Evolutionary conservation across 176 grass and related monocot species (phyloP).

Genomic region (Rhynchospora pubera): DNA sequence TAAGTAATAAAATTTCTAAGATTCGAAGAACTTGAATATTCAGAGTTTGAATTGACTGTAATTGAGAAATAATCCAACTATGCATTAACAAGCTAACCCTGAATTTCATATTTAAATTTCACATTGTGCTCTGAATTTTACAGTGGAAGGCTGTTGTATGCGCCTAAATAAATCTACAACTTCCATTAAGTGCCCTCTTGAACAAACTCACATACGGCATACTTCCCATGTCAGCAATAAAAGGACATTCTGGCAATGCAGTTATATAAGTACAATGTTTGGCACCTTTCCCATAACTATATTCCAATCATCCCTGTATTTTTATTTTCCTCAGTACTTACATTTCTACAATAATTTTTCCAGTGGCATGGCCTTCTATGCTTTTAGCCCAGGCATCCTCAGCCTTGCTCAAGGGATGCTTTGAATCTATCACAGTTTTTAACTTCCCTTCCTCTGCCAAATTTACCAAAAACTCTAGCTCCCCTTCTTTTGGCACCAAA

Average conservation of each 20-base stretch:
- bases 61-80: too few species aligned
- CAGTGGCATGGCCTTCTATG: slow-evolving; percentile 59
- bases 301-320: background rate
- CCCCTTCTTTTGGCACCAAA: slow-evolving; percentile 39
- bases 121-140: too few species aligned
- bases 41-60: too few species aligned
- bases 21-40: too few species aligned
- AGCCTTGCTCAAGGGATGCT: slow-evolving; percentile 36
- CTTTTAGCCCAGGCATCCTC: slow-evolving; percentile 72
- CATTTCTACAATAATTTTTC: slow-evolving; percentile 74
- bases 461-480: slow-evolving; percentile 58
- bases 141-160: too few species aligned
- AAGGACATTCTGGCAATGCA: background rate
- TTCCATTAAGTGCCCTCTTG: too few species aligned
- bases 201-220: too few species aligned
- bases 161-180: too few species aligned
- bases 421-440: slow-evolving; percentile 52
- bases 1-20: too few species aligned
- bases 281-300: background rate
- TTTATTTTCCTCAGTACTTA: slow-evolving; percentile 13
- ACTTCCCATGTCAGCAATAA: background rate
- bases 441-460: slow-evolving; percentile 54
- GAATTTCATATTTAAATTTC: too few species aligned
- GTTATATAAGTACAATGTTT: background rate
- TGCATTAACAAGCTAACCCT: too few species aligned